Percentiles rank a stretch among this genome's conserved stretches.
Evolutionary conservation across 495 filamentous ascomycete species (phyloP).

Genomic region (Eremomyces bilateralis): DNA sequence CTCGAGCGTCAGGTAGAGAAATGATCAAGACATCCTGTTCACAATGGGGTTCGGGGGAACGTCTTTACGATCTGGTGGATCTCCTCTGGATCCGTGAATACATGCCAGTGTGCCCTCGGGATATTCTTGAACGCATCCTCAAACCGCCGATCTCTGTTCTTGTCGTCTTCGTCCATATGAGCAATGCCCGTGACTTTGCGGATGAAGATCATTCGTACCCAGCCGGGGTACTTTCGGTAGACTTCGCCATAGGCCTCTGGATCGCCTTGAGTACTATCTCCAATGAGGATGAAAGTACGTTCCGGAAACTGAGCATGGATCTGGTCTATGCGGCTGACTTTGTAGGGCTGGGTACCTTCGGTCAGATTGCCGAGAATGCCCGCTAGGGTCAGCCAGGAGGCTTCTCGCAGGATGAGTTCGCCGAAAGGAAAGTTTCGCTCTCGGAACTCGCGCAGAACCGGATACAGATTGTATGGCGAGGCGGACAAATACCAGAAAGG

Average conservation of each 20-base stretch:
- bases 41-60: too few relatives aligned
- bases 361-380: conserved; percentile 64
- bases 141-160: conserved; percentile 56
- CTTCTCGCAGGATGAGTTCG: conserved; percentile 64
- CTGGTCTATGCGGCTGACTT: conserved; percentile 57
- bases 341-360: conserved; percentile 67
- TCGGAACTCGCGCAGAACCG: conserved; percentile 59
- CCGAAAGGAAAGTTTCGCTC: conserved; percentile 49
- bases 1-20: too few relatives aligned
- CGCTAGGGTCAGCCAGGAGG: conserved; percentile 67
- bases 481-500: conserved; percentile 88
- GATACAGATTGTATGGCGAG: conserved; percentile 85
- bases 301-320: conserved; percentile 54
- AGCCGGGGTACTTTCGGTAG: conserved; percentile 38
- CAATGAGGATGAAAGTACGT: conserved; percentile 61
- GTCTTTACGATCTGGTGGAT: conserved; percentile 24
- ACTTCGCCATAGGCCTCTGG: conserved; percentile 74
- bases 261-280: conserved; percentile 80
- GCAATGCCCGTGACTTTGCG: conserved; percentile 62
- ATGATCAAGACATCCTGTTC: too few relatives aligned
- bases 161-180: conserved; percentile 39
- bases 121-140: conserved; percentile 63
- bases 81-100: conserved; percentile 58
- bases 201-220: conserved; percentile 65
- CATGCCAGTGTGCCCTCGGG: conserved; percentile 47